Base-by-base conservation (phyloP, 2,329 filamentous ascomycete genomes). In the Ploettnerulaceae sp. region DNA sequence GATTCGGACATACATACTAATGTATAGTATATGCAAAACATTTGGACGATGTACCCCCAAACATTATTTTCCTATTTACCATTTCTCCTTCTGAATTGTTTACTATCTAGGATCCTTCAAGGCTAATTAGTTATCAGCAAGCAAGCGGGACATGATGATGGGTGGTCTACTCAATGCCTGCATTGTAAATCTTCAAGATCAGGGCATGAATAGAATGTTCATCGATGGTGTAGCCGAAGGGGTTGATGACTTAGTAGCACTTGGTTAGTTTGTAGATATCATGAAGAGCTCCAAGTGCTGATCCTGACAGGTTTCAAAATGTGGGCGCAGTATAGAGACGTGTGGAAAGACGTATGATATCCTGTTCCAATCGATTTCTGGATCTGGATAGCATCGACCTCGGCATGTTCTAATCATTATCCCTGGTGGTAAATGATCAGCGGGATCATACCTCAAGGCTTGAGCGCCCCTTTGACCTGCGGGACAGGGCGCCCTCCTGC, bases 301-400 rank as follows among this genome's bases (percentile, higher is more conserved):
- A 55, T 28, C 4, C 8, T 15, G 21, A 5, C 6, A 81, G 77
- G 77, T 9, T 81, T 79, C 54, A 68, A 68, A 48, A 75, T 74
- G 61, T 81, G 77, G 77, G 75, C 77, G 36, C 67, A 65, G 53
- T 81, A 81, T 57, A 69, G 64, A 60, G 76, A 80, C 45, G 64
- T 75, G 1, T 38, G 36, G 36, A 38, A 38, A 24, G 36, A 38
- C 36, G 20, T 17, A 15, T 38, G 36, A 38, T n/a, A n/a, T n/a
- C n/a, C n/a, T n/a, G n/a, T n/a, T n/a, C n/a, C n/a, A n/a, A n/a
- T n/a, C n/a, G n/a, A n/a, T n/a, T n/a, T n/a, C n/a, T n/a, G n/a
- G n/a, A n/a, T n/a, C n/a, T n/a, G n/a, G n/a, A n/a, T n/a, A n/a
- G n/a, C n/a, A n/a, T n/a, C n/a, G n/a, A n/a, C n/a, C n/a, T n/a